Percentiles rank a stretch among this genome's conserved stretches.
Evolutionary conservation across 1,139 yeast genomes (phyloP).

Genomic region (Suhomyces yuchorum): DNA sequence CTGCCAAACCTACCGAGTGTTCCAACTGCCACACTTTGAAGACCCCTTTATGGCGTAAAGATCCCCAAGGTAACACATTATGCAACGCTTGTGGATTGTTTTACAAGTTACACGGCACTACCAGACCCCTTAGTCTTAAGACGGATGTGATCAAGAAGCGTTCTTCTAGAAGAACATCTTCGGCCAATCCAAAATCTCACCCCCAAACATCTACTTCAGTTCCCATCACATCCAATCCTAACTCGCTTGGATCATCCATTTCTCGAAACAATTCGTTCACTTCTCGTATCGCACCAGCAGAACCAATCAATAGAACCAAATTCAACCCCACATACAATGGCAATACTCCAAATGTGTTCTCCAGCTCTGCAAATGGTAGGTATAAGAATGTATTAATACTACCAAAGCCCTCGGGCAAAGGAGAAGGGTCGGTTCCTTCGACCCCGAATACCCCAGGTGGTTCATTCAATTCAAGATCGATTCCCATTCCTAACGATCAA

Average conservation of each 20-base stretch:
- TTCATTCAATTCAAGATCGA: conserved; percentile 21
- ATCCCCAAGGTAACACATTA: conserved; percentile 55
- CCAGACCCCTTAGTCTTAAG: conserved; percentile 55
- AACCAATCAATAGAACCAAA: conserved; percentile 14
- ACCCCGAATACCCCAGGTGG: conserved; percentile 16
- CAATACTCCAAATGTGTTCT: conserved; percentile 14
- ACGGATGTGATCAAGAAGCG: conserved; percentile 62
- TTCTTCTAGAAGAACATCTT: conserved; percentile 39
- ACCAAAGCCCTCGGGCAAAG: conserved; percentile 37
- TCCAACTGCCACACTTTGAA: conserved; percentile 57
- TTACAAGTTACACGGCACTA: conserved; percentile 58
- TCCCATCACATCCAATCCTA: conserved; percentile 8
- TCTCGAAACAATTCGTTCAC: conserved; percentile 11
- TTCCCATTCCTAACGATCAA: conserved; percentile 30
- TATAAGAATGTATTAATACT: conserved; percentile 46
- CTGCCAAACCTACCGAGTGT: conserved; percentile 34
- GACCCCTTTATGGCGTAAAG: conserved; percentile 63
- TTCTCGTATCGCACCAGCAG: conserved; percentile 13
- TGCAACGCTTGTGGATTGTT: conserved; percentile 66
- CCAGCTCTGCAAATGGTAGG: conserved; percentile 19
- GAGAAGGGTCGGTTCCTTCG: conserved; percentile 16
- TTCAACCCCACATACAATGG: conserved; percentile 17
- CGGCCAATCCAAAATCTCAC: conserved; percentile 11
- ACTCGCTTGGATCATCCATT: conserved; percentile 6
- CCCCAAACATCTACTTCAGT: conserved; percentile 5